These are phyloP conservation scores for Saprolegnia parasitica DNA, from an alignment of 352 stramenopile genomes.

Conservation along the genomic window DNA sequence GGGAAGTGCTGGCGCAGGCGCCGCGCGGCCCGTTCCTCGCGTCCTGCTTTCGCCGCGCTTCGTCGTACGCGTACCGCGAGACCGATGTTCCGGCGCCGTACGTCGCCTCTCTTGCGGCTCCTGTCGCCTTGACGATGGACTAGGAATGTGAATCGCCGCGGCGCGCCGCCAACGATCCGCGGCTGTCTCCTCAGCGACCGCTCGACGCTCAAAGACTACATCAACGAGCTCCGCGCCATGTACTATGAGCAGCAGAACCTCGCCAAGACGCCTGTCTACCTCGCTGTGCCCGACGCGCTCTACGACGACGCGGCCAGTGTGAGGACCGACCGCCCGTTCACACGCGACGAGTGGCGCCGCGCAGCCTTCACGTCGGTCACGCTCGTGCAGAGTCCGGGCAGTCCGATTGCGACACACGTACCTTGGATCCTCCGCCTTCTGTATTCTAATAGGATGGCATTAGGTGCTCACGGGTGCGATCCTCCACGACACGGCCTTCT, in stretches of 20 bases:
- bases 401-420: conserved; percentile 18
- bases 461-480: conserved; percentile 74
- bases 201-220: conserved; percentile 82
- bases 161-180: conserved; percentile 75
- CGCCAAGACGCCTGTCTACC: conserved; percentile 36
- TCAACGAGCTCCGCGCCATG: conserved; percentile 77
- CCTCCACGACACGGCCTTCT: conserved; percentile 63
- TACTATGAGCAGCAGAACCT: conserved; percentile 68
- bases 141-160: conserved; percentile 84
- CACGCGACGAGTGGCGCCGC: conserved; percentile 55
- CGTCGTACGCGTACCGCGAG: conserved; percentile 85
- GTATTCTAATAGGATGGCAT: conserved; percentile 1
- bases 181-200: conserved; percentile 77
- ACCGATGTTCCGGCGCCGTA: conserved; percentile 83
- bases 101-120: conserved; percentile 11
- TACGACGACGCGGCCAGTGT: conserved; percentile 43
- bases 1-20: conserved; percentile 76
- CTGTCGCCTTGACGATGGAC: conserved; percentile 14
- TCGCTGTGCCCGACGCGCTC: conserved; percentile 51
- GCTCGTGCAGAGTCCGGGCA: conserved; percentile 9
- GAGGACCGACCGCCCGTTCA: conserved; percentile 50
- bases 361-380: conserved; percentile 43
- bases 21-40: conserved; percentile 68
- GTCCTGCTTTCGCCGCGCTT: conserved; percentile 78
- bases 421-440: neutral